A percentile compares a stretch with the other conserved stretches of the same genome.
Evolutionary conservation across 2,329 filamentous ascomycete genomes (phyloP).

Genomic region (Xylariaceae sp.): DNA sequence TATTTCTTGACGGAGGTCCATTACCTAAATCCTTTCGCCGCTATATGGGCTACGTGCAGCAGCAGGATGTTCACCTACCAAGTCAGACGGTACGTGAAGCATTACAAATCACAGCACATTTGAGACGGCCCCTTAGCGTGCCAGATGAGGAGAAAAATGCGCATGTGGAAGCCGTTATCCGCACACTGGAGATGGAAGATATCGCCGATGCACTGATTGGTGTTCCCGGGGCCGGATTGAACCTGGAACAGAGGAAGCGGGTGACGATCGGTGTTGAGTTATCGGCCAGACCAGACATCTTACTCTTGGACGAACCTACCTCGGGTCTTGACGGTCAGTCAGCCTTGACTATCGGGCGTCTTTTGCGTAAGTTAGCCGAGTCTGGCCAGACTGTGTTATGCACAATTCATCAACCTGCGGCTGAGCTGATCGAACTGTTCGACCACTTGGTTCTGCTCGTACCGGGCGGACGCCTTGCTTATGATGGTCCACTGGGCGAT

Average conservation of each 20-base stretch:
- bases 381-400: slow-evolving; percentile 87
- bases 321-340: slow-evolving; percentile 90
- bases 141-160: slow-evolving; percentile 74
- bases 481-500: too few species aligned
- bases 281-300: slow-evolving; percentile 81
- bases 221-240: slow-evolving; percentile 70
- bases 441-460: slow-evolving; percentile 75
- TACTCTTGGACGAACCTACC: slow-evolving; percentile 91
- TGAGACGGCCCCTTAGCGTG: slow-evolving; percentile 78
- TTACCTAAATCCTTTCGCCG: slow-evolving; percentile 83
- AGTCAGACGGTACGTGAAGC: slow-evolving; percentile 88
- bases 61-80: slow-evolving; percentile 84
- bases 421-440: slow-evolving; percentile 89
- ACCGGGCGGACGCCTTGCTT: too few species aligned
- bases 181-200: slow-evolving; percentile 20
- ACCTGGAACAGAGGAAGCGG: slow-evolving; percentile 69
- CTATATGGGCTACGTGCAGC: slow-evolving; percentile 88
- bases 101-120: slow-evolving; percentile 79
- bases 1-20: slow-evolving; percentile 67
- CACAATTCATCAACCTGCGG: slow-evolving; percentile 91
- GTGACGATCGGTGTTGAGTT: slow-evolving; percentile 91
- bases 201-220: slow-evolving; percentile 63
- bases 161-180: slow-evolving; percentile 79
- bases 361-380: slow-evolving; percentile 84
- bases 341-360: slow-evolving; percentile 83